Base-by-base conservation (phyloP, 2,329 filamentous ascomycete species). In the Ophiostoma novo-ulmi region DNA sequence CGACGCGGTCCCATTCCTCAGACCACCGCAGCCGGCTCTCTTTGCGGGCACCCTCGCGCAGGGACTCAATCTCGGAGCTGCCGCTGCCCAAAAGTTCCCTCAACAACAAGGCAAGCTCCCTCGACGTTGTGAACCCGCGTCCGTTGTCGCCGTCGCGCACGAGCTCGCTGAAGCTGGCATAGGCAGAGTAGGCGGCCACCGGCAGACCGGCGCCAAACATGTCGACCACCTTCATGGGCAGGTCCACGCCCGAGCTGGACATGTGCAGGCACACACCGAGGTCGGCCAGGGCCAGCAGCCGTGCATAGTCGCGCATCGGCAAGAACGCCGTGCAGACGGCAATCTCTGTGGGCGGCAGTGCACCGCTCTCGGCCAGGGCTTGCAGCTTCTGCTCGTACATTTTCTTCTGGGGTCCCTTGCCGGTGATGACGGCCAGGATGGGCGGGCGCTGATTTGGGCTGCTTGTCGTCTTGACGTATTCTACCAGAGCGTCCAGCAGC, bases 181-280 rank as follows among this genome's bases (percentile, higher is more conserved):
- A 99, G 1, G 86, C 85, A 36, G 87, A 87, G 85, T 95, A 98
- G 4, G 93, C 94, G 0, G 90, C 89, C 0, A 99, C 95, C 0
- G 95, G 95, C 38, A 99, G 82, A 0, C 94, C 95, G 0, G 94
- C 91, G 2, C 95, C 95, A 78, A 99, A 98, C 94, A 99, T 97
- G 78, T 99, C 95, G 17, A 99, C 94, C 0, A 99, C 93, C 81
- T 99, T 99, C 95, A 99, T 99, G 0, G 95, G 95, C 26, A 99
- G 83, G 79, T 99, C 95, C 0, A 99, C 93, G 1, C 95, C 95
- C 2, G 93, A 97, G 74, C 91, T 96, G 17, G 93, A 97, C 74
- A 88, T 97, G 81, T 99, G 95, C 36, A 99, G 82, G 71, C 92
- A 97, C 35, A 99, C 88, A 11, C 95, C 95, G 0, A 99, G 83